A percentile compares a stretch with the other conserved stretches of the same genome.
phyloP scores from a whole-genome alignment of 1,139 yeast species.

The Hansenula sp. region DNA sequence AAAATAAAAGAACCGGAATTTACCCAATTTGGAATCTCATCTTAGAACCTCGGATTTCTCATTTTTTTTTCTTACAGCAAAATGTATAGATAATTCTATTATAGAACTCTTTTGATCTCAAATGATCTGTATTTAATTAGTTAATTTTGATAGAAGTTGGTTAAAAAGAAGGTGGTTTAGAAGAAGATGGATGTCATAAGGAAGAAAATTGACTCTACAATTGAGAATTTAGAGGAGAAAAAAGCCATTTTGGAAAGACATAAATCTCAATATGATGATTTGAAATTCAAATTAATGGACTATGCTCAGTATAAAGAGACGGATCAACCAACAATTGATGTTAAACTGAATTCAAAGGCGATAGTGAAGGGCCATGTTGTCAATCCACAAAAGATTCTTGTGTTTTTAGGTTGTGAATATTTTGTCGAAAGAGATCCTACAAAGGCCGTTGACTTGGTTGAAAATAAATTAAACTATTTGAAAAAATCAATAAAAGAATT shows the following conservation, averaged over 20 bases:
- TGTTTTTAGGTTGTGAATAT: constrained; percentile 57
- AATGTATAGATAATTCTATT: too few species aligned
- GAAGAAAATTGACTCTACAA: constrained; percentile 23
- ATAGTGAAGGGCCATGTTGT: constrained; percentile 29
- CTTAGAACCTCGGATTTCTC: not conserved
- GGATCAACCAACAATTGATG: constrained; percentile 14
- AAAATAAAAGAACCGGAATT: constrained; percentile 1
- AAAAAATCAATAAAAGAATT: constrained; percentile 35
- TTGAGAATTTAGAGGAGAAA: constrained; percentile 24
- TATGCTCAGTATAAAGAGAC: constrained; percentile 11
- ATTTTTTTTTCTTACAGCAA: too few species aligned
- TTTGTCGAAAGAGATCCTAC: constrained; percentile 42
- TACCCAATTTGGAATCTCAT: not conserved
- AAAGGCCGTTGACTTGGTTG: constrained; percentile 44
- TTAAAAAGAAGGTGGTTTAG: not conserved
- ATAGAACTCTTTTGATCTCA: too few species aligned
- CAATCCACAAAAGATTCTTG: constrained; percentile 34
- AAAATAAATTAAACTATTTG: constrained; percentile 35
- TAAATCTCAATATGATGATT: constrained; percentile 24
- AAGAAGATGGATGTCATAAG: constrained; percentile 22
- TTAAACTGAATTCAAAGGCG: constrained; percentile 23
- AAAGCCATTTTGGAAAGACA: constrained; percentile 25
- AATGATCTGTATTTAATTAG: too few species aligned
- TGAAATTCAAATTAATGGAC: constrained; percentile 23
- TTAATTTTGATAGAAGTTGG: constrained; percentile 1